Conservation (phyloP, 768 basidiomycete species). For the Amanita polypyramis region DNA sequence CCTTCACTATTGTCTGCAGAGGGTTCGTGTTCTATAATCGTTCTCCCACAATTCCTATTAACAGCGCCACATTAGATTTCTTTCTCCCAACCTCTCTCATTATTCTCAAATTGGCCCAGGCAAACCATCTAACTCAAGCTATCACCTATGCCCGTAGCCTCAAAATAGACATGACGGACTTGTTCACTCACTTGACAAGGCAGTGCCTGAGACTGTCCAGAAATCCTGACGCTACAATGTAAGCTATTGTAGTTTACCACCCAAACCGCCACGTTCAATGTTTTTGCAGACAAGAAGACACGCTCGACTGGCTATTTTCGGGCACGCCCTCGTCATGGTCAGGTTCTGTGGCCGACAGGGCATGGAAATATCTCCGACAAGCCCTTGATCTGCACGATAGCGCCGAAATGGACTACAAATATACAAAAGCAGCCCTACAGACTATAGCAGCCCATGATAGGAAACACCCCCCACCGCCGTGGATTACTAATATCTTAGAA, state of each 20-base stretch:
- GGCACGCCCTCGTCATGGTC: slow-evolving; percentile 78
- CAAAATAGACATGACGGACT: slow-evolving; percentile 76
- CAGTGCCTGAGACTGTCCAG: slow-evolving; percentile 72
- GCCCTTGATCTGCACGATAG: slow-evolving; percentile 73
- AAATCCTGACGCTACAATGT: slow-evolving; percentile 52
- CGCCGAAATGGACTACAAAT: slow-evolving; percentile 58
- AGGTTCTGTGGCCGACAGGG: slow-evolving; percentile 69
- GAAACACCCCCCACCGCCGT: slow-evolving; percentile 59
- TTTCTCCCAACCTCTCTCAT: slow-evolving; percentile 51
- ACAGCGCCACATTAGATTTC: slow-evolving; percentile 29
- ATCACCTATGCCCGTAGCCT: slow-evolving; percentile 67
- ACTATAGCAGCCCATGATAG: slow-evolving; percentile 62
- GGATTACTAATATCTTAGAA: slow-evolving; percentile 72
- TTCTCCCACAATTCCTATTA: slow-evolving; percentile 8
- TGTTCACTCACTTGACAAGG: slow-evolving; percentile 68
- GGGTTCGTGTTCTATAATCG: slow-evolving; percentile 34
- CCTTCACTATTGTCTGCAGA: slow-evolving; percentile 47
- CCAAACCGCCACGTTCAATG: slow-evolving; percentile 8
- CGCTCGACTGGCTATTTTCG: slow-evolving; percentile 74
- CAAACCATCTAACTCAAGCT: slow-evolving; percentile 70
- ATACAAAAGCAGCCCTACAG: slow-evolving; percentile 69
- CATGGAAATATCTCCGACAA: slow-evolving; percentile 82
- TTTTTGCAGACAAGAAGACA: slow-evolving; percentile 47
- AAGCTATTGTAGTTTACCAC: slow-evolving; percentile 15
- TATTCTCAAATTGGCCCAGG: slow-evolving; percentile 68